A percentile compares a stretch with the other conserved stretches of the same genome.
phyloP scores from a whole-genome alignment of 768 basidiomycete genomes.

The Lactarius sp. region DNA sequence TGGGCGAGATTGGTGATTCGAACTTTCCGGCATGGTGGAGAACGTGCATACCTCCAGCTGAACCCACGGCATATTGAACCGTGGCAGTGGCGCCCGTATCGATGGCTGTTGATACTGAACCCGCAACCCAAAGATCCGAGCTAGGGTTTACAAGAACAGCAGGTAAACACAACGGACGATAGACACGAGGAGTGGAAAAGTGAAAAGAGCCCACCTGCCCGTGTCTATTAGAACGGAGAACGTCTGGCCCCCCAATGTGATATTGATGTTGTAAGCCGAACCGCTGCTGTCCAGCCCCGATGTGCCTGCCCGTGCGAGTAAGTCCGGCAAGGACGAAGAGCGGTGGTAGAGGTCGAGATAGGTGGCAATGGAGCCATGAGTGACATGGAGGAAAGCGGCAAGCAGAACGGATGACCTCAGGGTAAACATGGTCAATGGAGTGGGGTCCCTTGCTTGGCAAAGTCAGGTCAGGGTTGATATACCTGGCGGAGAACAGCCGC shows the following conservation, averaged over 20 bases:
- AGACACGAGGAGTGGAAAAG: background rate
- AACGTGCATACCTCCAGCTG: slow-evolving; percentile 30
- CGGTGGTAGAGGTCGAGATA: slow-evolving; percentile 7
- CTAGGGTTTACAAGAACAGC: slow-evolving; percentile 32
- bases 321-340: background rate
- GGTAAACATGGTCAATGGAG: background rate
- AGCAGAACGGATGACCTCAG: background rate
- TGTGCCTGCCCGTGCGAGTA: background rate
- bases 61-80: slow-evolving; percentile 53
- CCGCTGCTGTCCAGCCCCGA: background rate
- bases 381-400: background rate
- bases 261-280: slow-evolving; percentile 27
- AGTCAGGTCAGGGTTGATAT: no score
- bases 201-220: slow-evolving; percentile 36
- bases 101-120: slow-evolving; percentile 37
- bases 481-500: background rate
- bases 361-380: background rate
- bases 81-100: slow-evolving; percentile 36
- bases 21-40: no score
- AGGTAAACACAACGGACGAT: background rate
- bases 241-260: slow-evolving; percentile 35
- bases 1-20: background rate
- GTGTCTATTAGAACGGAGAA: slow-evolving; percentile 40
- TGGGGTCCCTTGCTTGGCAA: background rate
- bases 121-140: slow-evolving; percentile 60